Conservation (phyloP, 352 stramenopile species). For the Phytophthora hybrid region DNA sequence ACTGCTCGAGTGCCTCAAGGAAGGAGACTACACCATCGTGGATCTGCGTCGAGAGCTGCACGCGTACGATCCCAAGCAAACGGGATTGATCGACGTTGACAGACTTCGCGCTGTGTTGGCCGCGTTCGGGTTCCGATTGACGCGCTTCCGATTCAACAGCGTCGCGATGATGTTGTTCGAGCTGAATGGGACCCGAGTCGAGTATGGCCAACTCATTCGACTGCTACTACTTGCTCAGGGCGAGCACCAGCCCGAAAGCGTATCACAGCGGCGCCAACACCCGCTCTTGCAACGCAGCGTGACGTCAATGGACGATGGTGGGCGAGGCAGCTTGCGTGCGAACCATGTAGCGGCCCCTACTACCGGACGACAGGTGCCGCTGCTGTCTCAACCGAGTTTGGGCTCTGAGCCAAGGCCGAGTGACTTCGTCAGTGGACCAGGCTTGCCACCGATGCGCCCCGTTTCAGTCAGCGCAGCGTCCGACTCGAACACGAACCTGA, state of each 20-base stretch:
- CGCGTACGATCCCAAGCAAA: slow-evolving; percentile 34
- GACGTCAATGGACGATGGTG: slow-evolving; percentile 24
- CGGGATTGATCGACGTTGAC: slow-evolving; percentile 51
- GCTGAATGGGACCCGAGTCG: slow-evolving; percentile 42
- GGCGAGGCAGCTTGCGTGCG: not conserved
- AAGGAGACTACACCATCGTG: slow-evolving; percentile 17
- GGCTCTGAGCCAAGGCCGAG: slow-evolving; percentile 35
- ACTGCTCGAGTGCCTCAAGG: slow-evolving; percentile 36
- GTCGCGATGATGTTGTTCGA: slow-evolving; percentile 62
- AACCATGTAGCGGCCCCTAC: slow-evolving; percentile 2
- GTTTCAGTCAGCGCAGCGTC: slow-evolving; percentile 7
- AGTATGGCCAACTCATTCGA: slow-evolving; percentile 55
- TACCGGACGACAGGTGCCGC: slow-evolving; percentile 21
- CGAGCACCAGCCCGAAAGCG: slow-evolving; percentile 12
- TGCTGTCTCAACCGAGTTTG: slow-evolving; percentile 27
- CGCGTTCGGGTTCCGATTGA: slow-evolving; percentile 52
- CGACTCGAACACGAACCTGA: slow-evolving; percentile 7
- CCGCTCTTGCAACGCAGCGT: slow-evolving; percentile 27
- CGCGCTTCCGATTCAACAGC: slow-evolving; percentile 64
- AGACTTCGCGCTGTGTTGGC: slow-evolving; percentile 50
- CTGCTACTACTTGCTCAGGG: slow-evolving; percentile 42
- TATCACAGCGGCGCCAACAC: slow-evolving; percentile 18
- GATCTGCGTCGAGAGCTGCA: slow-evolving; percentile 45
- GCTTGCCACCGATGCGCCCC: slow-evolving; percentile 15
- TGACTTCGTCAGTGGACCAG: slow-evolving; percentile 26